Evolutionary conservation across 805 yeast genomes (phyloP).

Genomic region (Lipomyces sp.): DNA sequence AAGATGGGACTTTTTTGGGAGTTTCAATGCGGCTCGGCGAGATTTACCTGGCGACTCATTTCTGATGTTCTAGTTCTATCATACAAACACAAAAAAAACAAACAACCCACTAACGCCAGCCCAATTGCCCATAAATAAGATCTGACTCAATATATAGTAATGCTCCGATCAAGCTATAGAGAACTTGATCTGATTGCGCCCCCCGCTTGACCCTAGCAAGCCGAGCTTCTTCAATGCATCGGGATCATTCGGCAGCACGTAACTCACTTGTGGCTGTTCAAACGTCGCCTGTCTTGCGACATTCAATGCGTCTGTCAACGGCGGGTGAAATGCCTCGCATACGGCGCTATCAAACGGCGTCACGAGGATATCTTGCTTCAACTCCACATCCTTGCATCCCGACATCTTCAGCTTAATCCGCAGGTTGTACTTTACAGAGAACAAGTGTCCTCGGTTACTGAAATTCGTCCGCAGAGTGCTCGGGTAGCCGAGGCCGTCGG

Average conservation of each 20-base stretch:
- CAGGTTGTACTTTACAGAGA: slow-evolving; percentile 37
- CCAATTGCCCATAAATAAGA: too few relatives aligned
- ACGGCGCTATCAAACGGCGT: slow-evolving; percentile 40
- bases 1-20: too few relatives aligned
- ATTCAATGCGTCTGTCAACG: slow-evolving; percentile 1
- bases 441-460: slow-evolving; percentile 39
- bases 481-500: slow-evolving; percentile 40
- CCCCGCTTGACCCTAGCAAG: too few relatives aligned
- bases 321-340: slow-evolving; percentile 26
- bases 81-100: too few relatives aligned
- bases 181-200: too few relatives aligned
- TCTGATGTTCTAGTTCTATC: too few relatives aligned
- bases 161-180: too few relatives aligned
- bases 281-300: slow-evolving; percentile 1
- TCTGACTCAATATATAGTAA: too few relatives aligned
- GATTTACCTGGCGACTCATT: too few relatives aligned
- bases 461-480: slow-evolving; percentile 37
- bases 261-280: slow-evolving; percentile 1
- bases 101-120: too few relatives aligned
- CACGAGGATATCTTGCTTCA: slow-evolving; percentile 37
- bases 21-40: too few relatives aligned
- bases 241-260: slow-evolving; percentile 2
- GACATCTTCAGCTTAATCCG: slow-evolving; percentile 38
- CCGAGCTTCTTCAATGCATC: slow-evolving; percentile 1
- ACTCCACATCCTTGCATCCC: slow-evolving; percentile 41